Evolutionary conservation across 2,329 filamentous ascomycete species (phyloP), one percentile per base, ranked within the genome.

Genomic region (Simplicillium aogashimaense): DNA sequence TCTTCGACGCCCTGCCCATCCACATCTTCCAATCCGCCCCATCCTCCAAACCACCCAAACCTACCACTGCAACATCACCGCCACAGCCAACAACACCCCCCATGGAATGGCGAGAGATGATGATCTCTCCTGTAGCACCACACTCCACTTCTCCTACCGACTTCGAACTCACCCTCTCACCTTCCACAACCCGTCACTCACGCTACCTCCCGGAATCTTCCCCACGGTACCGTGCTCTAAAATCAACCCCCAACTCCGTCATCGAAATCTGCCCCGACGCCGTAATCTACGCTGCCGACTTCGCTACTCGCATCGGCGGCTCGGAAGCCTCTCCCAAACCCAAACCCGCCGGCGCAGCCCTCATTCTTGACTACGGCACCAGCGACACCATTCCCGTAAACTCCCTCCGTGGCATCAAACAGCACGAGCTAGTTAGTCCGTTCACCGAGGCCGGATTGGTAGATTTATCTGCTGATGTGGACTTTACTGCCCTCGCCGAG

Each of bases 1-100:
- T 98, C 70, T 98, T 98, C 65, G 92, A 98, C 52, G 92, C 92
- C 3, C 79, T 98, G 1, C 92, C 92, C 29, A 95, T 98, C 50
- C 89, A 98, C 59, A 81, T 86, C 45, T 98, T 98, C 58, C 83
- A 97, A 60, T 83, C 86, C 12, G 72, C 90, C 38, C 57, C 67
- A 41, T 28, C 44, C 39, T 37, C 29, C 56, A 50, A 40, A 18
- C 45, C 41, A 29, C 45, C 41, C 33, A 44, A 35, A 32, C 43
- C 38, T 10, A 41, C 36, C 11, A 59, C 72, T 35, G 65, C 66
- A 47, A 58, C 65, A 12, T 58, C 65, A 30, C 55, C 70, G 42
- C 49, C 62, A 50, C 45, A 59, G 47, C 46, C 70, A 30, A 54
- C 55, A 58, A 61, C 49, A 53, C 61, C 55, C 15, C 67, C 65